Evolutionary conservation across 306 rosid genomes (phyloP).

Genomic region (Senna tora): DNA sequence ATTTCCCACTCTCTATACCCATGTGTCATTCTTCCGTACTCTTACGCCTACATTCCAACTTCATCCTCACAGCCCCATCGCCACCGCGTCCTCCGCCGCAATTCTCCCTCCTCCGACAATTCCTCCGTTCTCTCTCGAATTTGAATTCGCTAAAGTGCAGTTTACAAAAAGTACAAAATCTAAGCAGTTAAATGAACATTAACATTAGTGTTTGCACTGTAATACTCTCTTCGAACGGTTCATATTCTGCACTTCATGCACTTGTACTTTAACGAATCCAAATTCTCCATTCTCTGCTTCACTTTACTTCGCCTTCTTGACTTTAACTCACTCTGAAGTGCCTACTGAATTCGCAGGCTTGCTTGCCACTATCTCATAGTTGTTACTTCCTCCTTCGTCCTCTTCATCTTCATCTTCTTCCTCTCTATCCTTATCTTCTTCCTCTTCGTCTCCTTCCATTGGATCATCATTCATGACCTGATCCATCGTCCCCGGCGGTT

Average conservation of each 20-base stretch:
- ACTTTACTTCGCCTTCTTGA: no score
- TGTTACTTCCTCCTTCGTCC: slow-evolving; percentile 51
- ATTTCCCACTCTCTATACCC: slow-evolving; percentile 39
- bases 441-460: slow-evolving; percentile 40
- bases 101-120: slow-evolving; percentile 34
- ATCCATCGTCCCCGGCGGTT: no score
- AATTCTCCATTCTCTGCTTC: no score
- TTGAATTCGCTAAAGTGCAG: no score
- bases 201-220: no score
- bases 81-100: neutral
- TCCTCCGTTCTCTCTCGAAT: slow-evolving; percentile 11
- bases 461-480: no score
- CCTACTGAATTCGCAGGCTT: slow-evolving; percentile 53
- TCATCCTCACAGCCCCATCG: neutral
- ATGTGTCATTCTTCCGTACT: slow-evolving; percentile 38
- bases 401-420: slow-evolving; percentile 50
- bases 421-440: slow-evolving; percentile 39
- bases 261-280: no score
- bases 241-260: no score
- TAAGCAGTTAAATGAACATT: no score
- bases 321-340: slow-evolving; percentile 34
- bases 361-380: slow-evolving; percentile 71
- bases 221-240: no score
- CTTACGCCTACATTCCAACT: slow-evolving; percentile 24
- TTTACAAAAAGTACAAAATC: no score